Evolutionary conservation across 192 early-diverging fungal species (phyloP).

Genomic region (Entomortierella beljakovae): DNA sequence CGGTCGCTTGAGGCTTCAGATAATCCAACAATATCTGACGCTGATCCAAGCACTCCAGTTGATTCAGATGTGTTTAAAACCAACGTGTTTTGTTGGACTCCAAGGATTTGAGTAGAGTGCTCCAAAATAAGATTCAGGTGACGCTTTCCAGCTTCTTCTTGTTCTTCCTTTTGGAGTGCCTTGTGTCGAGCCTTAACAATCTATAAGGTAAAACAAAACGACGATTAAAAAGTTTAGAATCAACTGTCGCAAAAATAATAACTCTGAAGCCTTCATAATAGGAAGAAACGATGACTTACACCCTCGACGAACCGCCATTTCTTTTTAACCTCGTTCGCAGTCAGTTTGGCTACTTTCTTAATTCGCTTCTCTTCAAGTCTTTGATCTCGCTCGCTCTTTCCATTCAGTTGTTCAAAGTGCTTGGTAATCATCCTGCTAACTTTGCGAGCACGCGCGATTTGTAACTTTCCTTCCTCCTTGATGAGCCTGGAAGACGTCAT

Average conservation of each 20-base stretch:
- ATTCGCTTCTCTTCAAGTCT: slow-evolving; percentile 58
- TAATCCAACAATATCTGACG: slow-evolving; percentile 10
- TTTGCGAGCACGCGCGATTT: slow-evolving; percentile 56
- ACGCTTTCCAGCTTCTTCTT: slow-evolving; percentile 69
- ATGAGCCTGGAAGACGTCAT: slow-evolving; percentile 52
- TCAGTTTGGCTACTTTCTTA: slow-evolving; percentile 71
- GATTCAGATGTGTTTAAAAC: slow-evolving; percentile 9
- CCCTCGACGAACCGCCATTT: slow-evolving; percentile 78
- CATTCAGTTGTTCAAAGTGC: slow-evolving; percentile 68
- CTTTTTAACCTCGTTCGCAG: slow-evolving; percentile 71
- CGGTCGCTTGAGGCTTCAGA: slow-evolving; percentile 20
- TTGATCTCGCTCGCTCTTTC: slow-evolving; percentile 61
- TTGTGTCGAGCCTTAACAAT: slow-evolving; percentile 65
- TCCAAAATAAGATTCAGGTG: slow-evolving; percentile 79
- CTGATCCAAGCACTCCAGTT: slow-evolving; percentile 6
- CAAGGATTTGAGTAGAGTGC: slow-evolving; percentile 76
- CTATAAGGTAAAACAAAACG: no score
- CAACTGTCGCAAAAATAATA: no score
- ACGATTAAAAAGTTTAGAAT: no score
- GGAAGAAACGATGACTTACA: slow-evolving; percentile 43
- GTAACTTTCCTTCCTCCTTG: slow-evolving; percentile 54
- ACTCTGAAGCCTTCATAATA: no score
- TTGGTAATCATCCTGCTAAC: slow-evolving; percentile 63
- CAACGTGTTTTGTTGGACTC: slow-evolving; percentile 60
- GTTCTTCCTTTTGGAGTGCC: slow-evolving; percentile 69